Base-by-base conservation (phyloP, 306 rosid species). In the Corylus americana region DNA sequence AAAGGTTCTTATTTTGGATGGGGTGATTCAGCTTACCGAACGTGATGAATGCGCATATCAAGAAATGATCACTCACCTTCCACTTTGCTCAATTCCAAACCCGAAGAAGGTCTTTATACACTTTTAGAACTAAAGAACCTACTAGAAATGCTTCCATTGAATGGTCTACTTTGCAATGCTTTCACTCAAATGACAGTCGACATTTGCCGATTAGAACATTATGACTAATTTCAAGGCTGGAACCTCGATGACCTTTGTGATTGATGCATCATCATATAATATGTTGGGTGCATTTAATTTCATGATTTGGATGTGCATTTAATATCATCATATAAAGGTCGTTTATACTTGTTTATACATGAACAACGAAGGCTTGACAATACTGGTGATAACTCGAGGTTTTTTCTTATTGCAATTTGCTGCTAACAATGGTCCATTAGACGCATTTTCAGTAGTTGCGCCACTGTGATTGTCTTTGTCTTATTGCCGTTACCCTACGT, bases 31-130 rank as follows among this genome's bases (percentile, higher is more conserved):
- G 87, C 93, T 96, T 63, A 96, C 99, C 0, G 99, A 96, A 87
- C 89, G 98, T 85, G 99, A 96, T 83, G 99, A 96, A 85, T 96
- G 99, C 77, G 97, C 99, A 71, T 96, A 96, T 88, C 99, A 96
- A 84, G 99, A 96, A 87, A 96, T 96, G 99, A 96, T 96, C 77
- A 81, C 93, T 18, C 98, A 96, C 83, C 97, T 96, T 83, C 96
- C 99, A 55, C 92, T 96, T 47, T 91, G 99, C 90, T 96, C 99
- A 55, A 96, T 96, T 82, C 87, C 92, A 77, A 88, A 88, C 81
- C 98, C 99, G 51, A 88, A 84, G 83, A 96, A 93, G 99, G 99
- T 93, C 44, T 70, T 79, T 75, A 70, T 25, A 79, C 76, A 68
- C 44, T 70, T 50, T 57, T 55, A 13, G 49, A 55, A 84, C 62